Percentiles rank a stretch among this genome's conserved stretches.
phyloP scores from a whole-genome alignment of 1,284 basidiomycete genomes.

The Xerocomus minutiporus region DNA sequence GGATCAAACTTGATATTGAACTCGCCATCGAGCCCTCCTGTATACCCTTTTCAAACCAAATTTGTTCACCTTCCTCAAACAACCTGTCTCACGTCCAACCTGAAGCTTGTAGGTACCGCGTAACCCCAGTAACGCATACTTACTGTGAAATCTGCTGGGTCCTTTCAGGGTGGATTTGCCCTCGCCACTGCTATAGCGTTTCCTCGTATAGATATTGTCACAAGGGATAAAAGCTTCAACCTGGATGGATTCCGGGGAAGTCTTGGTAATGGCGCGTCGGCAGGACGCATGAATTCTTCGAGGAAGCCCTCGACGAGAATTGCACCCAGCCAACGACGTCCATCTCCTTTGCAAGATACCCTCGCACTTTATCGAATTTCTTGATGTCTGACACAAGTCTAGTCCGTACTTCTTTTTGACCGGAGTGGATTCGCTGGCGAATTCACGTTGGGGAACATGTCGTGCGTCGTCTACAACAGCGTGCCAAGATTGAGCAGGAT shows the following conservation, averaged over 20 bases:
- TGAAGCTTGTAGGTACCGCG: no score
- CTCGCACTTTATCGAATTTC: neutral
- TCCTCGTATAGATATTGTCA: no score
- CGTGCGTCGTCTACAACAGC: neutral
- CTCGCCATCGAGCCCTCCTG: no score
- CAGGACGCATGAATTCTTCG: neutral
- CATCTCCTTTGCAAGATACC: neutral
- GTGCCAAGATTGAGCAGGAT: neutral
- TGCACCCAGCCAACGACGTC: neutral
- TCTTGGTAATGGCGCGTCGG: neutral
- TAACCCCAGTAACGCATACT: no score
- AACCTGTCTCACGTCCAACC: no score
- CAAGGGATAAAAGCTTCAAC: no score
- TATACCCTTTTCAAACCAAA: no score
- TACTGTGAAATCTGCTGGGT: no score
- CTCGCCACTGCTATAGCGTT: neutral
- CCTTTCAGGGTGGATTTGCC: neutral
- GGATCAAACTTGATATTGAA: no score
- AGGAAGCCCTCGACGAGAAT: neutral
- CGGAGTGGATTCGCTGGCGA: neutral
- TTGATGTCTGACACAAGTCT: neutral
- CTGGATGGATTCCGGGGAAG: neutral
- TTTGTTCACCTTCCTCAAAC: no score
- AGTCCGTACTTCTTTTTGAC: neutral
- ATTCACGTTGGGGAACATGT: neutral